These are phyloP conservation scores for Plectosphaerella sp. DNA, from an alignment of 2,329 filamentous ascomycete genomes.

Conservation along the genomic window DNA sequence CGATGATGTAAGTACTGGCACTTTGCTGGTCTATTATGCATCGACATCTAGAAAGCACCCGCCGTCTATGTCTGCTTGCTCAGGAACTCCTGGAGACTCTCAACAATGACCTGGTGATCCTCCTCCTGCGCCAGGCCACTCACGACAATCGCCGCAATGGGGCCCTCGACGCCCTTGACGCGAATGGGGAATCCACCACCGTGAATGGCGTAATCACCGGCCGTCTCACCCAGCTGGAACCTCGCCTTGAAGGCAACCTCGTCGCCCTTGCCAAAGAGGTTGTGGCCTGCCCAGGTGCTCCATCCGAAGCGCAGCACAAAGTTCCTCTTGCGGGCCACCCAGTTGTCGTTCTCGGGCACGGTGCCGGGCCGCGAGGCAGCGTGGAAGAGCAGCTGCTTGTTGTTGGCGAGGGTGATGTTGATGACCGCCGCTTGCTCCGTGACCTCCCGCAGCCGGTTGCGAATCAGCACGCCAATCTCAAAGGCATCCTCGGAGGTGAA, in stretches of 20 bases:
- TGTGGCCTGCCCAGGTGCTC: slow-evolving; percentile 6
- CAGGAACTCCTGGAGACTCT: neutral
- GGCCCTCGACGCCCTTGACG: neutral
- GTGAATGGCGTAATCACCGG: slow-evolving; percentile 5
- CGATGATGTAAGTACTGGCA: no score
- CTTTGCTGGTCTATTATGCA: no score
- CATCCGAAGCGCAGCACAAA: slow-evolving; percentile 5
- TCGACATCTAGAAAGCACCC: no score
- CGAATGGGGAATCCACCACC: neutral
- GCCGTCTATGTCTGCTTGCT: neutral
- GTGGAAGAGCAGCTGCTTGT: slow-evolving; percentile 7
- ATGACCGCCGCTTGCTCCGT: slow-evolving; percentile 3
- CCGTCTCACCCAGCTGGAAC: slow-evolving; percentile 5
- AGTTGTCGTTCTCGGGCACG: slow-evolving; percentile 8
- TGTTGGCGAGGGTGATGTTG: slow-evolving; percentile 6
- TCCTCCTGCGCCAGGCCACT: neutral
- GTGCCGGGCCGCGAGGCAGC: slow-evolving; percentile 4
- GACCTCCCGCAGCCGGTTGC: slow-evolving; percentile 4
- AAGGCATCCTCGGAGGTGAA: slow-evolving; percentile 6
- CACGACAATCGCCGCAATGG: neutral
- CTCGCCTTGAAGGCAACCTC: slow-evolving; percentile 5
- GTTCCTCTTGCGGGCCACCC: slow-evolving; percentile 6
- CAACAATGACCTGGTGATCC: slow-evolving; percentile 2
- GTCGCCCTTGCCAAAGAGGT: slow-evolving; percentile 5
- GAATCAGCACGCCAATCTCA: slow-evolving; percentile 5